Base-by-base conservation (phyloP, 495 filamentous ascomycete species). In the Pseudoneurospora amorphoporcata region DNA sequence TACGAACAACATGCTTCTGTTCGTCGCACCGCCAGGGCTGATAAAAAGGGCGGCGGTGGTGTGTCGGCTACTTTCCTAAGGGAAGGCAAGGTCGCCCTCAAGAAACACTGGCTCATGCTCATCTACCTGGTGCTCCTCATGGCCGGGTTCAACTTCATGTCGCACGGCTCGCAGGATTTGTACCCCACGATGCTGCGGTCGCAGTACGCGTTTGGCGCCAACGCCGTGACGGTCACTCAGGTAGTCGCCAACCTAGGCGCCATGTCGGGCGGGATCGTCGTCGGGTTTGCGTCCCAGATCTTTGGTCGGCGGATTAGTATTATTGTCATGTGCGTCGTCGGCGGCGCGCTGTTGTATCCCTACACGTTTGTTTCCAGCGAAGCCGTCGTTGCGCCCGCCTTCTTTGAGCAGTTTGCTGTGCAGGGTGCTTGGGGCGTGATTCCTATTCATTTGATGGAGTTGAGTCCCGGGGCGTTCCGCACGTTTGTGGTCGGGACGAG, bases 81-180 rank as follows among this genome's bases (percentile, higher is more conserved):
- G 0, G 92, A 95, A 80, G 92, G 92, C 39, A 91, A 91, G 75
- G 88, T 93, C 2, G 92, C 92, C 0, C 74, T 96, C 14, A 89
- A 88, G 76, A 86, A 87, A 16, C 92, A 97, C 78, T 95, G 93
- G 93, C 69, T 94, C 19, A 80, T 97, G 6, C 82, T 95, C 41
- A 82, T 89, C 69, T 97, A 97, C 80, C 83, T 95, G 41, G 92
- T 97, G 23, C 80, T 95, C 23, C 84, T 97, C 17, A 95, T 95
- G 93, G 89, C 93, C 8, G 93, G 93, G 1, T 95, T 97, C 85
- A 97, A 95, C 80, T 95, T 95, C 80, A 93, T 95, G 92, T 94
- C 92, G 32, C 94, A 97, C 77, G 94, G 94, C 73, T 94, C 92
- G 5, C 94, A 97, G 80, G 94, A 97, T 81, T 83, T 97, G 23